These are phyloP conservation scores for Cryptosporidium sp. DNA, from an alignment of 169 alveolate species.

Conservation along the genomic window DNA sequence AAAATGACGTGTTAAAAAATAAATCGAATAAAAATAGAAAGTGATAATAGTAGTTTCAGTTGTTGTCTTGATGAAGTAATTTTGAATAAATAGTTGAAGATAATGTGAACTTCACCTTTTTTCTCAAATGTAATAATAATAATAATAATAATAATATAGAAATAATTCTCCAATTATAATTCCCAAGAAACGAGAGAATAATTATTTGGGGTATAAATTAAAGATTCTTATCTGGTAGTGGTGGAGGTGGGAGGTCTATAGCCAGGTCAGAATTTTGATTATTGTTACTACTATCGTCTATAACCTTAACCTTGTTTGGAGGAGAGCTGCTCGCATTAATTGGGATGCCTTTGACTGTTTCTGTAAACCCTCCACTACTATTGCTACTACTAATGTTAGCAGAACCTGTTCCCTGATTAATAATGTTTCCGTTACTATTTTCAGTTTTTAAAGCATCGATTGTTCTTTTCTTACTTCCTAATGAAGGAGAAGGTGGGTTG, in stretches of 20 bases:
- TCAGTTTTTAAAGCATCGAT: constrained; percentile 34
- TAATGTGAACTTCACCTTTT: too few relatives aligned
- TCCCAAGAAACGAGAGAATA: background rate
- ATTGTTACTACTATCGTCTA: background rate
- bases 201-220: background rate
- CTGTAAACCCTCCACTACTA: background rate
- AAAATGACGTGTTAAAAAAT: constrained; percentile 4
- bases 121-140: too few relatives aligned
- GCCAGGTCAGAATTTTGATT: background rate
- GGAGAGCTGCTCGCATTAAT: background rate
- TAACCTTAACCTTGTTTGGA: constrained; percentile 35
- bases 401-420: background rate
- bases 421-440: background rate
- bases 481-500: background rate
- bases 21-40: background rate
- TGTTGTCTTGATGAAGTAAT: background rate
- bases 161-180: too few relatives aligned
- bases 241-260: background rate
- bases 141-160: too few relatives aligned
- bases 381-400: background rate
- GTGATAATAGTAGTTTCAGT: background rate
- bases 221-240: background rate
- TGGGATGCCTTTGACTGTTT: background rate
- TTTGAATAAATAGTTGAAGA: background rate
- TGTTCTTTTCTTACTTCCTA: constrained; percentile 5